Conservation (phyloP, 106 monocot species). For the Dioscorea zingiberensis region DNA sequence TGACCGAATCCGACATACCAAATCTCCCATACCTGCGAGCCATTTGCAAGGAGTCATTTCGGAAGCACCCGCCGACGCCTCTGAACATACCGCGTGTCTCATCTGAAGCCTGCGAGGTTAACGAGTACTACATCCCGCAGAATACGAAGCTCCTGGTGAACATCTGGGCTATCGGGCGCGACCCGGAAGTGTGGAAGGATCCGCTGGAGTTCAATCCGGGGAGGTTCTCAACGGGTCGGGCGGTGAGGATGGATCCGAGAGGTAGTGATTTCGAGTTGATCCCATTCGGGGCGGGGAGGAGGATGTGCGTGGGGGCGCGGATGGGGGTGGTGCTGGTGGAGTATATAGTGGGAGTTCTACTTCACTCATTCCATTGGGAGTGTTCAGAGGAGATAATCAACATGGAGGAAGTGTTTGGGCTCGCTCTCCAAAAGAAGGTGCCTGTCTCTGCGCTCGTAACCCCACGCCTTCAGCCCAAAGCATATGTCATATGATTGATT, state of each 20-base stretch:
- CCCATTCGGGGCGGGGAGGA: conserved; percentile 27
- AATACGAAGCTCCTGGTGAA: conserved; percentile 35
- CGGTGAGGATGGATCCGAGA: conserved; percentile 9
- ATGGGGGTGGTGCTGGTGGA: conserved; percentile 25
- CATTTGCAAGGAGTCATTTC: conserved; percentile 34
- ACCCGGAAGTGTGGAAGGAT: conserved; percentile 29
- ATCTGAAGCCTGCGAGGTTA: conserved; percentile 20
- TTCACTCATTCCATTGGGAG: conserved; percentile 26
- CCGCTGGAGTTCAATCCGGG: conserved; percentile 36
- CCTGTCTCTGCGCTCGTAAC: conserved; percentile 12
- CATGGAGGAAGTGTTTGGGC: conserved; percentile 27
- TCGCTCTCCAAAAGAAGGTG: conserved; percentile 21
- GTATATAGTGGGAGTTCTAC: conserved; percentile 11
- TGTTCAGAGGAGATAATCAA: conserved; percentile 7
- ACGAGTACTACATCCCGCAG: conserved; percentile 20
- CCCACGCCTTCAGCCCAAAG: not conserved
- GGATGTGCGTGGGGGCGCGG: conserved; percentile 23
- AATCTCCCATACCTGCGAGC: conserved; percentile 35
- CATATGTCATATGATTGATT: too few relatives aligned
- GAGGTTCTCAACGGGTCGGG: conserved; percentile 26
- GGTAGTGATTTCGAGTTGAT: conserved; percentile 36
- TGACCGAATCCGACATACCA: conserved; percentile 30
- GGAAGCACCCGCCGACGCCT: conserved; percentile 39
- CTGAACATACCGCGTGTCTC: conserved; percentile 42
- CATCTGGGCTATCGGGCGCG: conserved; percentile 45